Percentiles rank a stretch among this genome's conserved stretches.
Evolutionary conservation across 78 protist species (phyloP).

Genomic region (Tieghemostelium lacteum): DNA sequence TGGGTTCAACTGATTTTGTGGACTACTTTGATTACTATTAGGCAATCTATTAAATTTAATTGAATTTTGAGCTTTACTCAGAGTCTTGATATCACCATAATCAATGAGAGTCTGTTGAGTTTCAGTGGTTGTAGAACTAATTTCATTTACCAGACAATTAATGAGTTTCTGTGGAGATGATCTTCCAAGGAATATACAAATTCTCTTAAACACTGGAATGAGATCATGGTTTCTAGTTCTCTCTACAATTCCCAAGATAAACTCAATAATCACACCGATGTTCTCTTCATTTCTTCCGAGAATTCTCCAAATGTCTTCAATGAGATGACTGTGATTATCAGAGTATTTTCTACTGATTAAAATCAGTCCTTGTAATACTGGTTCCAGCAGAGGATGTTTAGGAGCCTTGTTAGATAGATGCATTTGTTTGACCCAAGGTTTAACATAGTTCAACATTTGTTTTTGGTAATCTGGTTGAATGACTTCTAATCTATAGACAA

Average conservation of each 20-base stretch:
- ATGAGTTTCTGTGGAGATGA: conserved; percentile 71
- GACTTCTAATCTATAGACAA: conserved; percentile 51
- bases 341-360: conserved; percentile 37
- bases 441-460: conserved; percentile 64
- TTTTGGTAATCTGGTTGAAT: conserved; percentile 35
- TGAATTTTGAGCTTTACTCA: background rate
- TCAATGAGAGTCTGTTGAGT: conserved; percentile 31
- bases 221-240: conserved; percentile 66
- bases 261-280: conserved; percentile 45
- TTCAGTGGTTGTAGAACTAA: conserved; percentile 35
- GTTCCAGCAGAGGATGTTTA: conserved; percentile 7
- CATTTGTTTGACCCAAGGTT: conserved; percentile 79
- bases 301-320: conserved; percentile 58
- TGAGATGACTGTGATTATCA: conserved; percentile 28
- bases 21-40: background rate
- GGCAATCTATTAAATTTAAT: no score
- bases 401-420: background rate
- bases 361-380: conserved; percentile 44
- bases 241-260: conserved; percentile 24
- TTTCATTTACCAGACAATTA: conserved; percentile 60
- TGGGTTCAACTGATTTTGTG: no score
- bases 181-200: conserved; percentile 60
- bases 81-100: conserved; percentile 16
- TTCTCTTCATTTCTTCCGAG: conserved; percentile 47
- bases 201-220: conserved; percentile 46